A percentile compares a stretch with the other conserved stretches of the same genome.
Evolutionary conservation across 192 early-diverging fungal genomes (phyloP).

Genomic region (Rhizophagus prolifer): DNA sequence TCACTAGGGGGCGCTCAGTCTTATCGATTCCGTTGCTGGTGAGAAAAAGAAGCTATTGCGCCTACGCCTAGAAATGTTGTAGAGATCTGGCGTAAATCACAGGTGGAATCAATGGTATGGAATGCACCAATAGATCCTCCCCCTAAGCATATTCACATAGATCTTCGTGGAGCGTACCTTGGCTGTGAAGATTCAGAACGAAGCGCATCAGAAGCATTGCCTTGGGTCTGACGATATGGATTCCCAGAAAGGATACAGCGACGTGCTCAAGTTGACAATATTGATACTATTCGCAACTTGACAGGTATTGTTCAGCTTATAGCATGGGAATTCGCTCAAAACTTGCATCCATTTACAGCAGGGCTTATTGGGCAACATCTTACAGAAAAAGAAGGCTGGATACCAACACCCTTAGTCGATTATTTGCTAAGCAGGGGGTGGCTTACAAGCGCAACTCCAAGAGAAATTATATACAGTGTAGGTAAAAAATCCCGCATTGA

Average conservation of each 20-base stretch:
- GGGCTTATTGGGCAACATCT: slow-evolving; percentile 1
- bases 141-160: too few species aligned
- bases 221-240: background rate
- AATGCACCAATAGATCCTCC: too few species aligned
- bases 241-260: background rate
- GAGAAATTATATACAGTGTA: slow-evolving; percentile 1
- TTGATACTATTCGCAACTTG: background rate
- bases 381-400: background rate
- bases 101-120: too few species aligned
- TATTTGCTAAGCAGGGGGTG: background rate
- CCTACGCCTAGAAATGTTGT: too few species aligned
- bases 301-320: slow-evolving; percentile 1
- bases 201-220: slow-evolving; percentile 2
- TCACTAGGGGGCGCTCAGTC: too few species aligned
- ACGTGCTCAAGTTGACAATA: background rate
- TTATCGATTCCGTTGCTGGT: too few species aligned
- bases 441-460: background rate
- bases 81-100: too few species aligned
- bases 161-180: background rate
- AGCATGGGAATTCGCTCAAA: background rate
- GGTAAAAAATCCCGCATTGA: background rate
- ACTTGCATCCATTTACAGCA: background rate
- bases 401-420: background rate
- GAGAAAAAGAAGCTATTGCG: too few species aligned
- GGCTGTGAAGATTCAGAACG: background rate